phyloP scores from a whole-genome alignment of 2,329 filamentous ascomycete genomes.

The Cladorrhinum sp. region DNA sequence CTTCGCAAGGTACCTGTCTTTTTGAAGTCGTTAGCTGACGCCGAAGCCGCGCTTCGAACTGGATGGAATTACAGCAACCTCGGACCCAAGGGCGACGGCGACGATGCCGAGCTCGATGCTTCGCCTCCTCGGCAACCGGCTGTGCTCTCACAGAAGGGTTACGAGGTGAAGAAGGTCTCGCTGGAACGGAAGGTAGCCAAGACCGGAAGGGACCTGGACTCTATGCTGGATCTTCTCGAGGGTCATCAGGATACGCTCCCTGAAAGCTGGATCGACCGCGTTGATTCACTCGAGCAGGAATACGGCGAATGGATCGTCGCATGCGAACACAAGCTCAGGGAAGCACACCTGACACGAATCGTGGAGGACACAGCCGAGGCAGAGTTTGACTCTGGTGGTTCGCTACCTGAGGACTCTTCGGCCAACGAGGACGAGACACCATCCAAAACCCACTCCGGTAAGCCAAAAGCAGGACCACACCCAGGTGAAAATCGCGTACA shows the following conservation, averaged over 20 bases:
- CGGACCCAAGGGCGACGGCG: slow-evolving; percentile 14
- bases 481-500: background rate
- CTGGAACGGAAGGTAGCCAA: slow-evolving; percentile 67
- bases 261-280: slow-evolving; percentile 79
- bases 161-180: slow-evolving; percentile 57
- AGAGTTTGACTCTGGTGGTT: background rate
- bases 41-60: slow-evolving; percentile 60
- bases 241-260: slow-evolving; percentile 81
- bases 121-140: slow-evolving; percentile 17
- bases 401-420: background rate
- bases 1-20: slow-evolving; percentile 70
- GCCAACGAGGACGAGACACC: background rate
- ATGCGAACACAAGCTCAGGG: slow-evolving; percentile 70
- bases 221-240: slow-evolving; percentile 82
- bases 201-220: slow-evolving; percentile 72
- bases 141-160: slow-evolving; percentile 43
- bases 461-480: background rate
- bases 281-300: slow-evolving; percentile 74
- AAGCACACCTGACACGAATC: slow-evolving; percentile 52
- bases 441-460: background rate
- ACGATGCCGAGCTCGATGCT: slow-evolving; percentile 18
- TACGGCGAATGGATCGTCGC: slow-evolving; percentile 79
- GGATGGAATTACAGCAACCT: slow-evolving; percentile 61
- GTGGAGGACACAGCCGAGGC: slow-evolving; percentile 5
- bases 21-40: slow-evolving; percentile 62